Conservation (phyloP, 306 rosid genomes). For the Vigna mungo region DNA sequence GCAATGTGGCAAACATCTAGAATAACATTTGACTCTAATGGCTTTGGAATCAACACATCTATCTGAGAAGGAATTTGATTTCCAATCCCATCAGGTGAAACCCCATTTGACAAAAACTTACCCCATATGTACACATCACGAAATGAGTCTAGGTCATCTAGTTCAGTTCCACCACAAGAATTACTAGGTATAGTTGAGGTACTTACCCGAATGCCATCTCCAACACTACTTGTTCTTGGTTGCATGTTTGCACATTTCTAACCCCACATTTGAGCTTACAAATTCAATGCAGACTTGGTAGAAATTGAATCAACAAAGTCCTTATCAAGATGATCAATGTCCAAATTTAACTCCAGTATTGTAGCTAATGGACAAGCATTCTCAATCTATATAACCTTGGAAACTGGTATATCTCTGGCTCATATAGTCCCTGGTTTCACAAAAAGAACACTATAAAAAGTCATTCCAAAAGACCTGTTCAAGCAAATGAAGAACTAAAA, state of each 20-base stretch:
- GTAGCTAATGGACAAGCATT: conserved; percentile 50
- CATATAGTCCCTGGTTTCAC: conserved; percentile 20
- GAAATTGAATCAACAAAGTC: conserved; percentile 52
- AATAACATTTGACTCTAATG: conserved; percentile 70
- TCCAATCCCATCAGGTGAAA: conserved; percentile 53
- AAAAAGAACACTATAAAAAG: neutral
- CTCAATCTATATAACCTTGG: conserved; percentile 34
- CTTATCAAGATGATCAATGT: conserved; percentile 47
- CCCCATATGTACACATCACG: conserved; percentile 93
- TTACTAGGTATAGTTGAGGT: conserved; percentile 72
- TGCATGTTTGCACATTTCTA: conserved; percentile 72
- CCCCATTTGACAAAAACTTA: conserved; percentile 67
- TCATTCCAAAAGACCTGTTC: neutral
- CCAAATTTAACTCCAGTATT: conserved; percentile 49
- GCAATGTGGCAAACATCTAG: conserved; percentile 77
- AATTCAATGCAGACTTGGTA: conserved; percentile 46
- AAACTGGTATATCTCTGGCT: conserved; percentile 15
- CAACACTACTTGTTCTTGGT: conserved; percentile 64
- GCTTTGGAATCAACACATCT: conserved; percentile 75
- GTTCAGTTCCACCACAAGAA: conserved; percentile 80
- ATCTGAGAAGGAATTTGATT: conserved; percentile 53
- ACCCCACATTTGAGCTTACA: conserved; percentile 62
- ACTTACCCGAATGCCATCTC: conserved; percentile 71
- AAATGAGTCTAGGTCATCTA: conserved; percentile 72
- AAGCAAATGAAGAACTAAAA: neutral